Evolutionary conservation across 805 yeast genomes (phyloP), one percentile per base, ranked within the genome.

Genomic region (Candida ponderosae): DNA sequence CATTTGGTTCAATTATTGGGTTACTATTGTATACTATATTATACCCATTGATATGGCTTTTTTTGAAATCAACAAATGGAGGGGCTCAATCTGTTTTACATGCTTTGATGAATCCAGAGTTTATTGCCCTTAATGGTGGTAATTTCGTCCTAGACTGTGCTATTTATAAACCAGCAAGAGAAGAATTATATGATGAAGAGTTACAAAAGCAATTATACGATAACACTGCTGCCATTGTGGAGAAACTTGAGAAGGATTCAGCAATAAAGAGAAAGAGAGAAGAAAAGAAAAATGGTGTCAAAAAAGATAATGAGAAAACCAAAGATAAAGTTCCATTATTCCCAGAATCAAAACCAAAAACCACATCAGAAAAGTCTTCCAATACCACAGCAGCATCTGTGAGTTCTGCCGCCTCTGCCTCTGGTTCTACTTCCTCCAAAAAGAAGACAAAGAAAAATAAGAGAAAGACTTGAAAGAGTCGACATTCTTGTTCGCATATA

Each of bases 11-110:
- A 0, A 47, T 90, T 3, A 48, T 66, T 46, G 80, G 86, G 3
- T 59, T 83, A 27, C 42, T 88, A 5, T 9, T 86, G 0, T 79
- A 90, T 52, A 42, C 88, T 23, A 7, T 88, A 3, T 39, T 81
- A 31, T 84, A 81, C 64, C 98, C 98, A 9, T 35, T 93, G 0
- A 76, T 87, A 72, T 90, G 87, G 80, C 50, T 93, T 15, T 67
- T 89, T 35, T 67, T 89, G 38, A 90, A 88, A 59, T 76, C 83
- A 21, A 72, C 88, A 11, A 57, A 59, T 28, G 79, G 81, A 45
- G 99, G 97, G 5, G 81, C 86, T 23, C 96, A 93, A 60, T 75
- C 85, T 20, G 51, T 82, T 23, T 50, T 87, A 32, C 81, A 71
- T 62, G 84, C 86, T 0, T 52, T 84, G 33, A 72, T 68, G 68